These are phyloP conservation scores for Saraca asoca DNA, from an alignment of 331 rosid genomes.

Conservation along the genomic window DNA sequence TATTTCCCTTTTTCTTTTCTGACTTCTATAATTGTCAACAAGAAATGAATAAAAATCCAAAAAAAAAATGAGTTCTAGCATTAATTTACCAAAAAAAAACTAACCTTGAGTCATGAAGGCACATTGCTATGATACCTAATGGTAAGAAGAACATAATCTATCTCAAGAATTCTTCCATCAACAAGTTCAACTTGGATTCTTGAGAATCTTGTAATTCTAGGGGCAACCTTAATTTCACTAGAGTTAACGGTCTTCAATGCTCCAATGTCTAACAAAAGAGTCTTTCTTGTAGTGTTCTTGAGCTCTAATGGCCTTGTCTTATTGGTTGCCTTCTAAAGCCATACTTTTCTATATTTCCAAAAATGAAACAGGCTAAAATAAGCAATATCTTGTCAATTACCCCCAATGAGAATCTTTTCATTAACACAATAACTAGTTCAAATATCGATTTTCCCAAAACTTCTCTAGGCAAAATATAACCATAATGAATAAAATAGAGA, in stretches of 20 bases:
- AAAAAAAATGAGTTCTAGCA: no score
- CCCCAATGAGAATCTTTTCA: conserved; percentile 70
- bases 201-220: conserved; percentile 70
- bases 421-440: conserved; percentile 61
- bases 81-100: no score
- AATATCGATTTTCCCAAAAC: conserved; percentile 77
- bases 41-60: no score
- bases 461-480: conserved; percentile 79
- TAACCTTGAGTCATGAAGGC: conserved; percentile 95
- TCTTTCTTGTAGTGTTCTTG: conserved; percentile 78
- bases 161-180: conserved; percentile 57
- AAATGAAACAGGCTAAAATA: conserved; percentile 53
- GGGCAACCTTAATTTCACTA: conserved; percentile 75
- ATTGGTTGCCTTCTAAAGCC: conserved; percentile 64
- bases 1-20: no score
- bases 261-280: conserved; percentile 88
- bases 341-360: conserved; percentile 66
- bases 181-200: conserved; percentile 64
- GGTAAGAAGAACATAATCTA: conserved; percentile 87
- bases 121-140: conserved; percentile 94
- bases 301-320: conserved; percentile 80
- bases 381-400: conserved; percentile 76
- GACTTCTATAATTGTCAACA: no score
- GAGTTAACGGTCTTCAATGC: conserved; percentile 68
- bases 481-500: conserved; percentile 40